Evolutionary conservation across 2,329 filamentous ascomycete genomes (phyloP), one percentile per base, ranked within the genome.

Genomic region (Neurospora crassa): DNA sequence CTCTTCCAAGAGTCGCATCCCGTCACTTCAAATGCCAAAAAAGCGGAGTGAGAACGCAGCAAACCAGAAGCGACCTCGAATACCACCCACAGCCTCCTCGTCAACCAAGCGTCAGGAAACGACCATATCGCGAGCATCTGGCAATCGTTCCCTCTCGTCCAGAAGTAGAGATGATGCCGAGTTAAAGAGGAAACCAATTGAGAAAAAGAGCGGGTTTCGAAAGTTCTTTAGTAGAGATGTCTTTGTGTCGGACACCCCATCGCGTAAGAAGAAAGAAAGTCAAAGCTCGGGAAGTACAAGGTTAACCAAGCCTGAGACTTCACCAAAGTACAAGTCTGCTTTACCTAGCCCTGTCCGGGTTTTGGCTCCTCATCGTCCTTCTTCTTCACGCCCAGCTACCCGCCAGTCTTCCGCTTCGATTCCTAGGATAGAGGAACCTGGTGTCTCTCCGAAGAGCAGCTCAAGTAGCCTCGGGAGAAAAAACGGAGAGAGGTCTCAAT

Each of bases 141-240:
- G 72, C 18, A 79, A 76, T 71, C 78, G 75, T 37, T 68, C 76
- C 18, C 18, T 76, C 16, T 45, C 77, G 1, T 82, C 80, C 68
- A 82, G 77, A 69, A 47, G 72, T 67, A 80, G 78, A 72, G 59
- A 74, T 24, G 71, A 75, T 8, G n/a, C 53, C 1, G 68, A 67
- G 7, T 12, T 73, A 8, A 68, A 71, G 8, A 45, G 68, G 14
- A 80, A 78, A 37, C 37, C 74, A 0, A 68, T 71, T 11, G 85
- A 87, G 67, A 87, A 84, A 75, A 86, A 80, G 72, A 76, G 78
- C 0, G 79, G 83, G 0, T 78, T 89, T 59, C 84, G 85, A 43
- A 83, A 84, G 5, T 63, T 72, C 18, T 73, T 75, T n/a, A 70
- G 80, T 70, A 87, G 76, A 74, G 73, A 78, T 24, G 70, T 79